Conservation (phyloP, 1,139 yeast species). For the Waltiozyma sp. region DNA sequence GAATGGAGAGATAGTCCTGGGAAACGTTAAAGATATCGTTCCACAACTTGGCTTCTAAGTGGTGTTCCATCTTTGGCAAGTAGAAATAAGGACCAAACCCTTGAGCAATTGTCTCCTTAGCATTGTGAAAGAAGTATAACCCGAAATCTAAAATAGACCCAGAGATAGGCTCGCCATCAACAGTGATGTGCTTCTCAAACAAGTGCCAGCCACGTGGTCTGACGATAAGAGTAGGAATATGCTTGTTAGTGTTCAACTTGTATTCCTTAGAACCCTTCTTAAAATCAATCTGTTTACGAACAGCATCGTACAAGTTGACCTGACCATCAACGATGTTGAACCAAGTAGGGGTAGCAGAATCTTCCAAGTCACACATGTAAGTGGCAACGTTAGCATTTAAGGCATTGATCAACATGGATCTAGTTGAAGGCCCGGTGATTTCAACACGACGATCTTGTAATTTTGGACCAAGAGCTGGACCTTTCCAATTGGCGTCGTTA, state of each 20-base stretch:
- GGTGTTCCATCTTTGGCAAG: conserved; percentile 73
- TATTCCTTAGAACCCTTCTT: conserved; percentile 33
- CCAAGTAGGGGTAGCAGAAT: conserved; percentile 96
- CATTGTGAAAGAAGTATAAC: conserved; percentile 62
- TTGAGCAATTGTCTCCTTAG: conserved; percentile 40
- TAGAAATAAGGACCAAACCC: conserved; percentile 71
- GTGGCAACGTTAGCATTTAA: conserved; percentile 82
- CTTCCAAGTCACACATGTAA: conserved; percentile 93
- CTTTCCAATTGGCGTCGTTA: conserved; percentile 66
- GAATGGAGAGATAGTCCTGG: conserved; percentile 52
- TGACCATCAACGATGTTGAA: conserved; percentile 79
- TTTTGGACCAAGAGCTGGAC: conserved; percentile 63
- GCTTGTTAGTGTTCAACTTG: conserved; percentile 35
- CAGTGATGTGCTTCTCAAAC: conserved; percentile 57
- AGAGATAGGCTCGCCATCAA: conserved; percentile 67
- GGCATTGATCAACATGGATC: conserved; percentile 92
- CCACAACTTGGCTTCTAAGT: conserved; percentile 67
- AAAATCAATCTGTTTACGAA: conserved; percentile 53
- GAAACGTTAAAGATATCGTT: conserved; percentile 62
- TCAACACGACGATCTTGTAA: conserved; percentile 64
- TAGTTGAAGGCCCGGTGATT: conserved; percentile 83
- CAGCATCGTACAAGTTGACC: conserved; percentile 83
- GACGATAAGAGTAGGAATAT: conserved; percentile 64
- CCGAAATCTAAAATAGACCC: conserved; percentile 77
- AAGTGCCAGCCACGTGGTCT: conserved; percentile 88